A percentile compares a stretch with the other conserved stretches of the same genome.
These are phyloP conservation scores for Ascodesmis nigricans DNA, from an alignment of 495 filamentous ascomycete genomes.

Conservation along the genomic window DNA sequence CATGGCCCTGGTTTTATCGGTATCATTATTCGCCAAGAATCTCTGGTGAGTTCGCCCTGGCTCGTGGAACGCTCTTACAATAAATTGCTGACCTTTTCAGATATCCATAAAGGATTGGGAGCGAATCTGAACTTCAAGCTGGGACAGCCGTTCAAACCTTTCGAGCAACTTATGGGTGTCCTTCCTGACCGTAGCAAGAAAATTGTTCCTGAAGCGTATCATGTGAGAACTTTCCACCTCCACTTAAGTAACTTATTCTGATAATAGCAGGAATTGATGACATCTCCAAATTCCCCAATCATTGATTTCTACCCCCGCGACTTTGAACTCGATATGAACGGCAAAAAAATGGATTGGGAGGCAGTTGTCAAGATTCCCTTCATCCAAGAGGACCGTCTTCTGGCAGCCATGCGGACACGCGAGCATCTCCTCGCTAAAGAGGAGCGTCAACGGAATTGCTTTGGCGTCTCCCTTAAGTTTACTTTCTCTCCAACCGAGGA, in stretches of 20 bases:
- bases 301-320: slow-evolving; percentile 96
- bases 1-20: slow-evolving; percentile 94
- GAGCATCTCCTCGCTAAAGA: slow-evolving; percentile 52
- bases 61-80: slow-evolving; percentile 3
- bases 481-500: slow-evolving; percentile 56
- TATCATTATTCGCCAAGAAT: slow-evolving; percentile 98
- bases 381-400: slow-evolving; percentile 71
- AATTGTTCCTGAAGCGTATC: slow-evolving; percentile 76
- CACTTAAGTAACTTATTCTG: neutral
- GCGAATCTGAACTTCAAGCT: slow-evolving; percentile 81
- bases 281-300: slow-evolving; percentile 71
- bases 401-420: slow-evolving; percentile 64
- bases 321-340: slow-evolving; percentile 97
- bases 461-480: slow-evolving; percentile 83
- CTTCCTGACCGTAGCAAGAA: slow-evolving; percentile 90
- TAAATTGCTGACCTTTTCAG: slow-evolving; percentile 24
- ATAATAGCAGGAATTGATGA: slow-evolving; percentile 49
- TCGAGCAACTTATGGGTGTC: slow-evolving; percentile 95
- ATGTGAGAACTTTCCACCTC: slow-evolving; percentile 19
- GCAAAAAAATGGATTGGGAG: slow-evolving; percentile 99
- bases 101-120: slow-evolving; percentile 69
- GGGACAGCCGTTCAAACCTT: slow-evolving; percentile 83
- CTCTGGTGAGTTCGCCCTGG: slow-evolving; percentile 35
- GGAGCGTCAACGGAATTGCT: slow-evolving; percentile 65
- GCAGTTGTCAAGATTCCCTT: slow-evolving; percentile 98